These are phyloP conservation scores for Parmelia sp. DNA, from an alignment of 495 filamentous ascomycete genomes.

Conservation along the genomic window DNA sequence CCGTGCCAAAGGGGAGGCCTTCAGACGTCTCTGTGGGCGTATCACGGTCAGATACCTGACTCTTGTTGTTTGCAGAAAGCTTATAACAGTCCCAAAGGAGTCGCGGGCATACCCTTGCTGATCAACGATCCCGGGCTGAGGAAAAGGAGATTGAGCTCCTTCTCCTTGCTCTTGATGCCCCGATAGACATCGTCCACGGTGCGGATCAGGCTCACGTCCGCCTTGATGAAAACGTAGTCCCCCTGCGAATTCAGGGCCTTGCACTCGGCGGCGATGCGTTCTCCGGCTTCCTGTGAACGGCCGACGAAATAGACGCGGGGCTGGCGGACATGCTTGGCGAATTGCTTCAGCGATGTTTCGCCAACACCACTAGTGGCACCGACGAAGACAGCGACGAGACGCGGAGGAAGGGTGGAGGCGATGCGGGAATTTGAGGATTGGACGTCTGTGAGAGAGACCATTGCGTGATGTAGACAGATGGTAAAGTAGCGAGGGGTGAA, in stretches of 20 bases:
- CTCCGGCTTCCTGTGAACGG: constrained; percentile 38
- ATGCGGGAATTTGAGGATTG: constrained; percentile 38
- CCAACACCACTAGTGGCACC: constrained; percentile 63
- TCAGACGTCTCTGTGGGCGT: constrained; percentile 49
- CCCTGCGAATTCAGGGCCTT: constrained; percentile 44
- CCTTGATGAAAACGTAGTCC: constrained; percentile 48
- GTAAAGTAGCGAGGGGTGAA: neutral
- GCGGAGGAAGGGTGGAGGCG: constrained; percentile 32
- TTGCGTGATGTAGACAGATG: constrained; percentile 14
- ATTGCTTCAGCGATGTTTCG: constrained; percentile 48
- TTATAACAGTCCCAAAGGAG: neutral
- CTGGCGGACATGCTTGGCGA: constrained; percentile 44
- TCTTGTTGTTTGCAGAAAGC: neutral
- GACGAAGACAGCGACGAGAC: constrained; percentile 44
- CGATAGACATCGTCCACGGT: constrained; percentile 56
- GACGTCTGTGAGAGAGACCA: constrained; percentile 36
- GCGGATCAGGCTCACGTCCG: constrained; percentile 52
- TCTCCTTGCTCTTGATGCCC: constrained; percentile 50
- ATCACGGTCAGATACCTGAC: neutral
- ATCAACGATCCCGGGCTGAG: constrained; percentile 26
- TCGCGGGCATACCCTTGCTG: neutral
- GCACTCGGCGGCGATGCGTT: constrained; percentile 42
- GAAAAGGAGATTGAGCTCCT: constrained; percentile 57
- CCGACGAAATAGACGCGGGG: constrained; percentile 47
- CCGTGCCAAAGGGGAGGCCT: constrained; percentile 46